Percentiles rank a stretch among this genome's conserved stretches.
phyloP scores from a whole-genome alignment of 78 protist genomes.

The Polysphondylium violaceum region DNA sequence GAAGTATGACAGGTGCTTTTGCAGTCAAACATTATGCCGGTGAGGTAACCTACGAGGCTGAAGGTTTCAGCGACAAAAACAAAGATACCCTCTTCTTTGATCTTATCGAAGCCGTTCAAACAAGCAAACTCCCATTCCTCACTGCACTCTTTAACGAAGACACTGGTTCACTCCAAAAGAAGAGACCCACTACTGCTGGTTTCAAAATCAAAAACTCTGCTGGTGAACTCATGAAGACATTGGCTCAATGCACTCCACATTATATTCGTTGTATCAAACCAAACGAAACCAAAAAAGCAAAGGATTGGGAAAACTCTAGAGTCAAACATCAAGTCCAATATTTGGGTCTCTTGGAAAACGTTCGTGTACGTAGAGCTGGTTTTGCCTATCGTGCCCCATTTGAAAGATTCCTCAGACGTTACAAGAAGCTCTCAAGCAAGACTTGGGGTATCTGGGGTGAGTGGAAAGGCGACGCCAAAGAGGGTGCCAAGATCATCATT shows the following conservation, averaged over 20 bases:
- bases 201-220: constrained; percentile 89
- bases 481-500: constrained; percentile 63
- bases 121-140: constrained; percentile 47
- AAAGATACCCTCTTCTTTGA: constrained; percentile 91
- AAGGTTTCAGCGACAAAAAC: constrained; percentile 91
- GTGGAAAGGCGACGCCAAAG: constrained; percentile 81
- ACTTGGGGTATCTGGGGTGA: constrained; percentile 89
- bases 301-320: constrained; percentile 81
- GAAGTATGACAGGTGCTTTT: constrained; percentile 82
- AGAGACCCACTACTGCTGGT: constrained; percentile 92
- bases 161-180: constrained; percentile 70
- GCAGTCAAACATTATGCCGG: constrained; percentile 95
- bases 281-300: constrained; percentile 83
- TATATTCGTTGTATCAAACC: constrained; percentile 97
- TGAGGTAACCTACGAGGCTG: constrained; percentile 89
- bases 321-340: constrained; percentile 91
- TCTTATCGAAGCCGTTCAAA: constrained; percentile 69
- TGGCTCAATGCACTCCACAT: constrained; percentile 86
- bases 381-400: constrained; percentile 93
- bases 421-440: constrained; percentile 81
- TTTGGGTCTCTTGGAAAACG: constrained; percentile 95
- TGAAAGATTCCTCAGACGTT: constrained; percentile 86
- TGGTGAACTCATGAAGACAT: constrained; percentile 78
- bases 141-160: constrained; percentile 62
- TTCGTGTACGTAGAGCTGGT: constrained; percentile 97